Percentiles rank a stretch among this genome's conserved stretches.
These are phyloP conservation scores for Fusarium coffeatum DNA, from an alignment of 2,329 filamentous ascomycete genomes.

Conservation along the genomic window DNA sequence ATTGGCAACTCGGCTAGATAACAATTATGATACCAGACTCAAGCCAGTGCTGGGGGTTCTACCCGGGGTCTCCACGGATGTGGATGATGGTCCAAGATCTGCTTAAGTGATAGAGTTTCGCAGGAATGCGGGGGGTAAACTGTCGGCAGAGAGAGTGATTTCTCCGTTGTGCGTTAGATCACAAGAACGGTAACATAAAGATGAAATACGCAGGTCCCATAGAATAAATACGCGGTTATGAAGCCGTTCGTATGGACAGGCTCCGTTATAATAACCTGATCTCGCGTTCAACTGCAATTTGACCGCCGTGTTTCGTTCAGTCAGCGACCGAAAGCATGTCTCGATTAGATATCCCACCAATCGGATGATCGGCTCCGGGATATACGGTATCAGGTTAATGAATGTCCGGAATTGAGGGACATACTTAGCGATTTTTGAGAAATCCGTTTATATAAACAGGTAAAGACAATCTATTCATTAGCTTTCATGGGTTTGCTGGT, in stretches of 20 bases:
- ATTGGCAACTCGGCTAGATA: not conserved
- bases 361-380: constrained; percentile 15
- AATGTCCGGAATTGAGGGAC: not conserved
- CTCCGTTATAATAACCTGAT: not conserved
- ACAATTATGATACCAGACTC: constrained; percentile 65
- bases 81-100: constrained; percentile 78
- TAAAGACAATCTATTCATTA: not conserved
- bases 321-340: not conserved
- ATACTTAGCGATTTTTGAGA: not conserved
- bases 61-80: constrained; percentile 75
- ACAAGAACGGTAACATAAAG: not conserved
- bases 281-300: not conserved
- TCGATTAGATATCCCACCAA: constrained; percentile 19
- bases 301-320: not conserved
- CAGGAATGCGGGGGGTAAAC: constrained; percentile 73
- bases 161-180: constrained; percentile 62
- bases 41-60: constrained; percentile 75
- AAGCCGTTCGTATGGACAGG: not conserved
- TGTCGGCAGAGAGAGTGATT: constrained; percentile 74
- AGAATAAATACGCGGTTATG: not conserved
- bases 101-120: constrained; percentile 81
- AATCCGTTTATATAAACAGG: not conserved
- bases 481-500: not conserved
- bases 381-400: constrained; percentile 25
- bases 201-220: not conserved